A percentile compares a stretch with the other conserved stretches of the same genome.
Conservation (phyloP, 192 early-diverging fungal species). For the Radiomyces spectabilis region DNA sequence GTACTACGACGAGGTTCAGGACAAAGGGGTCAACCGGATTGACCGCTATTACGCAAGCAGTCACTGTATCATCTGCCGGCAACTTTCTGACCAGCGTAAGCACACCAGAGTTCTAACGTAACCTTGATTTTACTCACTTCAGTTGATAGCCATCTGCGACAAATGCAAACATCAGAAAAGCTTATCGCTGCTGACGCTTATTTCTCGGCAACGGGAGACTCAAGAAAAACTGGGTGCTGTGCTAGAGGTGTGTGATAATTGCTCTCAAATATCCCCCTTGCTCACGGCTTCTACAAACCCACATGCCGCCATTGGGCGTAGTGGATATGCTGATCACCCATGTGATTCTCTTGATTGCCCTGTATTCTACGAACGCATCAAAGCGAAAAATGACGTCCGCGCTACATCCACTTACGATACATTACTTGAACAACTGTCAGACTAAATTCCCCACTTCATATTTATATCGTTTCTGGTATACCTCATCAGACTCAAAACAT, state of each 20-base stretch:
- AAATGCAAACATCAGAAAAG: not conserved
- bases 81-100: conserved; percentile 37
- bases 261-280: conserved; percentile 19
- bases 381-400: conserved; percentile 12
- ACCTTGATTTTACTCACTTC: not conserved
- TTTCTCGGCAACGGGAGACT: conserved; percentile 10
- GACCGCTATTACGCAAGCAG: conserved; percentile 65
- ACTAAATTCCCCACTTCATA: not conserved
- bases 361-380: conserved; percentile 36
- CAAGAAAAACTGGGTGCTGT: conserved; percentile 32
- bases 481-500: not conserved
- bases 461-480: not conserved
- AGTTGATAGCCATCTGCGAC: conserved; percentile 5
- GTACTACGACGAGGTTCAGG: conserved; percentile 8
- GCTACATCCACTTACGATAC: conserved; percentile 5
- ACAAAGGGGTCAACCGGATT: conserved; percentile 34
- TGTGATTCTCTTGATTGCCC: conserved; percentile 60
- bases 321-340: conserved; percentile 30
- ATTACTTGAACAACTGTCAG: conserved; percentile 9
- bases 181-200: not conserved
- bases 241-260: conserved; percentile 41
- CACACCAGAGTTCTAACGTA: not conserved
- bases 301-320: not conserved
- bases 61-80: conserved; percentile 55
- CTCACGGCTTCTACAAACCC: not conserved